Evolutionary conservation across 2,329 filamentous ascomycete genomes (phyloP), one percentile per base, ranked within the genome.

Genomic region (Plectosphaerella cucumerina): DNA sequence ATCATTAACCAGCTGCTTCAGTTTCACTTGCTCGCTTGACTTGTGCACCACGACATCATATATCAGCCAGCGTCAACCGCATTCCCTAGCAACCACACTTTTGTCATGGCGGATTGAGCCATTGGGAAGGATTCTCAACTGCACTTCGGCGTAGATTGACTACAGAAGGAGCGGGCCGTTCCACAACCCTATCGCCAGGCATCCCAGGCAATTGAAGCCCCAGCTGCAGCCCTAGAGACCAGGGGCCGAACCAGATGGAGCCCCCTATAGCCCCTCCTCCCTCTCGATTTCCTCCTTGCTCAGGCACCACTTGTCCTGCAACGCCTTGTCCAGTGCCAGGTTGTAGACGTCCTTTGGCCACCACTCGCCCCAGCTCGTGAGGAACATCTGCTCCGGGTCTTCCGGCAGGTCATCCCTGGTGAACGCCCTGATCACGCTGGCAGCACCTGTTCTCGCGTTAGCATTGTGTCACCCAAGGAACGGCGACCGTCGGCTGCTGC

Each of bases 361-460:
- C 76, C 76, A 81, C 64, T 81, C 76, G 2, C 77, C 77, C 77
- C 76, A 80, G 56, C 76, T 79, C 0, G 76, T 80, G 44, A 81
- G 57, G 60, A 81, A 80, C 50, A 81, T 76, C 47, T 71, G 70
- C 17, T 80, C 73, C 0, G 70, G 72, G 34, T 81, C 76, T 22
- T 73, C 68, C 1, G 77, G 77, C 39, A 80, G 65, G 54, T 80
- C 75, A 17, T 68, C 65, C 3, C 68, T 60, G 0, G 65, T 70
- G 22, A 80, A 67, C 1, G 76, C 77, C 1, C 62, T 60, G 15
- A 76, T 62, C 2, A 80, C 65, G 51, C 66, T 80, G 17, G 62
- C 57, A 1, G 73, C 77, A 11, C 76, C 76, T 77, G 31, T 20
- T 10, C 10, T 2, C 49, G 50, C 12, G 39, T 63, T 21, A 64